Evolutionary conservation across 495 filamentous ascomycete genomes (phyloP).

Genomic region (Usnea hakonensis): DNA sequence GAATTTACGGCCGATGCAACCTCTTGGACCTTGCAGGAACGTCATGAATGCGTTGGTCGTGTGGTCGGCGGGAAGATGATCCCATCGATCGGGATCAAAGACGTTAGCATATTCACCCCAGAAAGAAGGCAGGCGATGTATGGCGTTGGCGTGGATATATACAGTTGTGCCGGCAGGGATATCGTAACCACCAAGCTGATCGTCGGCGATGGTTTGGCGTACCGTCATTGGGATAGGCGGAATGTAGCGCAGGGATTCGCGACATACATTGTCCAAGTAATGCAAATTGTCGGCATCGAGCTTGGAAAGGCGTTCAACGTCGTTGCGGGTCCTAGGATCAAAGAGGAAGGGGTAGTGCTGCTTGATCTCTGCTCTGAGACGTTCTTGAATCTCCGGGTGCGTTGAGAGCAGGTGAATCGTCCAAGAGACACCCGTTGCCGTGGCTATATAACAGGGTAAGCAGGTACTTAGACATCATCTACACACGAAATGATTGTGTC

Average conservation of each 20-base stretch:
- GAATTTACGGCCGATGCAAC: conserved; percentile 27
- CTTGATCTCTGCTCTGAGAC: conserved; percentile 25
- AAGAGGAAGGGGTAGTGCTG: conserved; percentile 25
- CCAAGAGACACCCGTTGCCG: conserved; percentile 27
- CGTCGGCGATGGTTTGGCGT: conserved; percentile 23
- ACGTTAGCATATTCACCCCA: conserved; percentile 44
- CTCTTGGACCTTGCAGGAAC: conserved; percentile 26
- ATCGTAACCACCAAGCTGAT: conserved; percentile 22
- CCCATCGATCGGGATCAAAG: conserved; percentile 28
- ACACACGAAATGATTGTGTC: neutral
- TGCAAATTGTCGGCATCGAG: conserved; percentile 32
- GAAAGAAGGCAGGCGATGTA: conserved; percentile 38
- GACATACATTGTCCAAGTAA: conserved; percentile 43
- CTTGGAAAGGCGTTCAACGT: conserved; percentile 13
- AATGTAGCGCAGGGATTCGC: conserved; percentile 42
- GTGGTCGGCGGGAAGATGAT: conserved; percentile 21
- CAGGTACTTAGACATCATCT: neutral
- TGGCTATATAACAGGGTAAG: conserved; percentile 5
- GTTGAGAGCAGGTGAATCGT: conserved; percentile 26
- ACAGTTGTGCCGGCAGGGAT: conserved; percentile 23
- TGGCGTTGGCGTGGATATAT: conserved; percentile 24
- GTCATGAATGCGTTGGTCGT: conserved; percentile 26
- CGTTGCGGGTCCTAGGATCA: conserved; percentile 10
- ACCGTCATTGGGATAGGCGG: conserved; percentile 38
- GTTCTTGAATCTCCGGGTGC: conserved; percentile 23